Base-by-base conservation (phyloP, 1,139 yeast genomes). In the Williopsis jadinii region DNA sequence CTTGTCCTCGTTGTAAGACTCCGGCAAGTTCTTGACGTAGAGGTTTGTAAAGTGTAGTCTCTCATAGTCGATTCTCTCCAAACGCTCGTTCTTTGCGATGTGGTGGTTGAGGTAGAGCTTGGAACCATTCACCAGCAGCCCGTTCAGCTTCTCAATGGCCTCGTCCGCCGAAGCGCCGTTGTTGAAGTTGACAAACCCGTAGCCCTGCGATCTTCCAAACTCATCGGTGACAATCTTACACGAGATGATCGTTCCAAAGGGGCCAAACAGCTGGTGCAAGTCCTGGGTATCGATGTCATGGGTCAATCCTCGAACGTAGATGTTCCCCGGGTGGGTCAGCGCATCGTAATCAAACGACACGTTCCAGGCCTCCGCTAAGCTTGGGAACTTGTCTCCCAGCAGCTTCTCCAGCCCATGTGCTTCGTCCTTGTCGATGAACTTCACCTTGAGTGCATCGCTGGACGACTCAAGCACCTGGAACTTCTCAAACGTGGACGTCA, bases 261-360 rank as follows among this genome's bases (percentile, higher is more conserved):
- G 61, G 32, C 54, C 52, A 48, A 72, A 71, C 3, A 70, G 53
- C 8, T 64, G 60, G 32, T 53, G 54, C 29, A 73, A 45, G 37
- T 68, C 68, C 24, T 62, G 64, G 9, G 64, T 54, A 4, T 63
- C 68, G 48, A 70, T 69, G 54, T 50, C 67, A 52, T 62, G 62
- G 3, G 62, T 58, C 11, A 73, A 53, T 2, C 80, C 75, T 46
- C 80, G 71, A 28, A 80, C 71, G 54, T 77, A 80, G 29, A 81
- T 57, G 50, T 76, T 75, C 1, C 85, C 86, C 1, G 88, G 87
- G 48, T 80, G 80, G 19, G 81, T 74, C 28, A 78, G 58, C 28
- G 80, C 72, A 41, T 69, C 63, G 30, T 70, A 64, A 10, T 30
- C 37, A 3, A 37, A 27, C 24, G 15, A 11, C 8, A 28, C 28